Evolutionary conservation across 164 flowering plant species (phyloP).

Genomic region (Sedum album): DNA sequence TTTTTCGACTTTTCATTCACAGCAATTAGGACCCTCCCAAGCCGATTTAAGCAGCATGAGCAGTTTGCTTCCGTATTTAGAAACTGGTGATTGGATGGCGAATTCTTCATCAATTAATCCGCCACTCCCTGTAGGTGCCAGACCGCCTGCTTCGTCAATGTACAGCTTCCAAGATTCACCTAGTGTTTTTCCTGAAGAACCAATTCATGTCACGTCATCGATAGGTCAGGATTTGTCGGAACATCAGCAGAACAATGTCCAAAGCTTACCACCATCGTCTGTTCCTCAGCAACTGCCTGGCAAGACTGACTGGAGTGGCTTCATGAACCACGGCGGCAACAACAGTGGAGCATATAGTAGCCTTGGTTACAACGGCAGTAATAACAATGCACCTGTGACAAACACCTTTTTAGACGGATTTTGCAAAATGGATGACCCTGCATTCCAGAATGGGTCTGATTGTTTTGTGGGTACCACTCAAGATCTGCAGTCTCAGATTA

Average conservation of each 20-base stretch:
- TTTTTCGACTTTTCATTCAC: constrained; percentile 21
- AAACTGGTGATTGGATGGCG: constrained; percentile 40
- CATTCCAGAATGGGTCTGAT: constrained; percentile 53
- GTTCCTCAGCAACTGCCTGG: constrained; percentile 32
- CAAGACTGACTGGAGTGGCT: constrained; percentile 24
- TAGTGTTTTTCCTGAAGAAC: constrained; percentile 23
- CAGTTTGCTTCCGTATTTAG: constrained; percentile 31
- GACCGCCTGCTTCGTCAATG: constrained; percentile 30
- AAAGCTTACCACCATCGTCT: constrained; percentile 26
- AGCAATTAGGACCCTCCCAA: constrained; percentile 26
- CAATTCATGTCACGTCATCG: constrained; percentile 26
- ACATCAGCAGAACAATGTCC: constrained; percentile 34
- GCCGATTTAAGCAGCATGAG: constrained; percentile 26
- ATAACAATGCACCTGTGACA: constrained; percentile 50
- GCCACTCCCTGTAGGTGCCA: constrained; percentile 28
- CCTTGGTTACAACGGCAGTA: constrained; percentile 41
- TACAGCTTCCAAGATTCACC: constrained; percentile 29
- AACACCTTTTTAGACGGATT: constrained; percentile 50
- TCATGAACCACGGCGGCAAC: constrained; percentile 47
- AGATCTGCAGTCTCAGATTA: constrained; percentile 89
- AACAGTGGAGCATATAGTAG: constrained; percentile 50
- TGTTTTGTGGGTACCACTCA: constrained; percentile 60
- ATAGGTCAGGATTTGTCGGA: constrained; percentile 52
- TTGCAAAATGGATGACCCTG: constrained; percentile 32
- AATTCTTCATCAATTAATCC: constrained; percentile 26